Evolutionary conservation across 2,329 filamentous ascomycete genomes (phyloP), one percentile per base, ranked within the genome.

Genomic region (Immersiporthe knoxdaviesiana): DNA sequence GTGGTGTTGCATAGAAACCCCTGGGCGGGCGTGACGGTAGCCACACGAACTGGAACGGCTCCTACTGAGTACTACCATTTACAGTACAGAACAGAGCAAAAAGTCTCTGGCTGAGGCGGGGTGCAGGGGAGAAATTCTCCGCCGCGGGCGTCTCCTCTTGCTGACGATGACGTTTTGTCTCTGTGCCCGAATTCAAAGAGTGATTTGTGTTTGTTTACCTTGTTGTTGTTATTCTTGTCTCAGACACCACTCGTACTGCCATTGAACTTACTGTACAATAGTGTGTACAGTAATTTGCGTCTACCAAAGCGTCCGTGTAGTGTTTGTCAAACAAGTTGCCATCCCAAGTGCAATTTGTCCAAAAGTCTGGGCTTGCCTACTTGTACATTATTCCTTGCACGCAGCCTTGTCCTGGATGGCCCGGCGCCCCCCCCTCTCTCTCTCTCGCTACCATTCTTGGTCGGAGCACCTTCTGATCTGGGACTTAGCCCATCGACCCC

Each of bases 161-260:
- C 59, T 44, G 59, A 30, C 59, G n/a, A 62, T 37, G 37, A 62
- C 59, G 32, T 59, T 18, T 59, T 37, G 16, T 30, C 12, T 56
- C 27, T 18, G 6, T 10, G 12, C n/a, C 50, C 10, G 2, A 54
- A 16, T 14, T 27, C 24, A 54, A 2, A 52, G 50, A 52, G n/a
- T 24, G 47, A 27, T 52, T 24, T 5, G 50, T 30, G 3, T 16
- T 14, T 54, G 24, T 52, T 24, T 50, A n/a, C 35, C 35, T n/a
- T 50, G 21, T 6, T 35, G 35, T 35, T 4, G 35, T 18, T 12
- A n/a, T 27, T 54, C 21, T 27, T 27, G 50, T 50, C 47, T 7
- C 47, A 24, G n/a, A 12, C 21, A 50, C 3, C 18, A 44, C 2
- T 44, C 41, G 16, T 18, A 35, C 37, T 39, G 7, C 44, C 4